phyloP scores from a whole-genome alignment of 768 basidiomycete genomes.

The Lactarius hengduanensis region DNA sequence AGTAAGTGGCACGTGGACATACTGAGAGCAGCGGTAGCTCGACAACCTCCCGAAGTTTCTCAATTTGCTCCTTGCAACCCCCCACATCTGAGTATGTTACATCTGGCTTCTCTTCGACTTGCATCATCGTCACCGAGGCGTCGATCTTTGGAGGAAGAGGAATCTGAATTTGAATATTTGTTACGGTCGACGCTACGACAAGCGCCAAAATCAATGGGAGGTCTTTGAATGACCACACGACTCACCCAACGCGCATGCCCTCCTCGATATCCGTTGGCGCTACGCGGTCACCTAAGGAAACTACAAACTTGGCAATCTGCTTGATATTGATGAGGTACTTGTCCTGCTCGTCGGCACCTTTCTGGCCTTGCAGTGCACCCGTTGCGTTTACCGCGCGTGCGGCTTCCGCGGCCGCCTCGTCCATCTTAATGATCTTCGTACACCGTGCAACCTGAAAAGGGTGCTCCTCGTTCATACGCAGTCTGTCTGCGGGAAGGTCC shows the following conservation, averaged over 20 bases:
- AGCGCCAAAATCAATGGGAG: slow-evolving; percentile 12
- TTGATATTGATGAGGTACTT: slow-evolving; percentile 99
- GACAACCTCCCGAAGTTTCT: slow-evolving; percentile 97
- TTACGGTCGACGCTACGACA: slow-evolving; percentile 80
- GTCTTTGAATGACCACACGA: slow-evolving; percentile 20
- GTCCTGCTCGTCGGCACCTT: slow-evolving; percentile 98
- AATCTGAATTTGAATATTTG: slow-evolving; percentile 98
- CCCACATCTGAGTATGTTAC: slow-evolving; percentile 98
- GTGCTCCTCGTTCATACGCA: slow-evolving; percentile 89
- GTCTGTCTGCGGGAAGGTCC: slow-evolving; percentile 92
- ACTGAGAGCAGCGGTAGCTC: slow-evolving; percentile 94
- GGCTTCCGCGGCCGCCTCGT: slow-evolving; percentile 70
- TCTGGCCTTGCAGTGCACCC: slow-evolving; percentile 80
- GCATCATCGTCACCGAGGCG: slow-evolving; percentile 99
- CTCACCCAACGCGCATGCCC: slow-evolving; percentile 99
- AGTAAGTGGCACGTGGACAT: slow-evolving; percentile 34
- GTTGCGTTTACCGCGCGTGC: slow-evolving; percentile 76
- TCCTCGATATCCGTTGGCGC: slow-evolving; percentile 99
- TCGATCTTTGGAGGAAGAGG: slow-evolving; percentile 98
- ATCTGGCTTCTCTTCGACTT: slow-evolving; percentile 97
- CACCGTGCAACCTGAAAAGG: slow-evolving; percentile 96
- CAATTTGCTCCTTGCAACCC: slow-evolving; percentile 99
- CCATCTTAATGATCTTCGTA: slow-evolving; percentile 94
- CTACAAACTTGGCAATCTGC: slow-evolving; percentile 99
- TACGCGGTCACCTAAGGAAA: slow-evolving; percentile 93